phyloP scores from a whole-genome alignment of 2,329 filamentous ascomycete genomes.

The Falciphora oryzae region DNA sequence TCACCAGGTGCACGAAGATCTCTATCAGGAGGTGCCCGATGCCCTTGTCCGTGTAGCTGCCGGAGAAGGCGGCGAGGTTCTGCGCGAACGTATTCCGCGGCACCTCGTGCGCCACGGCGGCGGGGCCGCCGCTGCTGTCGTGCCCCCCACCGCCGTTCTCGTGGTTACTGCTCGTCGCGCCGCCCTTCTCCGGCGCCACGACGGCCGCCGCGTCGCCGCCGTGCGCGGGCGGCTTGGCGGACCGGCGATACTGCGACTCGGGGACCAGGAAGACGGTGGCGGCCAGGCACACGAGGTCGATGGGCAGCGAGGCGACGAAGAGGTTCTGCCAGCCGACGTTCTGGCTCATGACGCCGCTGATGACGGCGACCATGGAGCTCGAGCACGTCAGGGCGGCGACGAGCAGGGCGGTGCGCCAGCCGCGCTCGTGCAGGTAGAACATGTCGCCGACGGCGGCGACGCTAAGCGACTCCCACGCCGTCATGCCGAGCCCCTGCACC shows the following conservation, averaged over 20 bases:
- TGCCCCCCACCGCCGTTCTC: too few relatives aligned
- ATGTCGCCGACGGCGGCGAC: conserved; percentile 27
- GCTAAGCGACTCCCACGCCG: conserved; percentile 27
- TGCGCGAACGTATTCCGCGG: conserved; percentile 10
- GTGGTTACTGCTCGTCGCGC: too few relatives aligned
- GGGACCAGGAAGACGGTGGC: conserved; percentile 23
- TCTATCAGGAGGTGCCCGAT: conserved; percentile 15
- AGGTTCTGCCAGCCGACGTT: conserved; percentile 23
- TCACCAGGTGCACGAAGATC: conserved; percentile 16
- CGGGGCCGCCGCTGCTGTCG: too few relatives aligned
- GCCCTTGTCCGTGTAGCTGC: conserved; percentile 13
- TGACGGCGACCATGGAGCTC: conserved; percentile 23
- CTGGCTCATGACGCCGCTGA: conserved; percentile 23
- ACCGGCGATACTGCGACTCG: conserved; percentile 19
- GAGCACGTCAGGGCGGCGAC: conserved; percentile 26
- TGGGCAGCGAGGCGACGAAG: conserved; percentile 24
- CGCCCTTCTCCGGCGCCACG: too few relatives aligned
- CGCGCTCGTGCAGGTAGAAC: conserved; percentile 27
- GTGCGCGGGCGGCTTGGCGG: too few relatives aligned
- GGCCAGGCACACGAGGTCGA: conserved; percentile 21
- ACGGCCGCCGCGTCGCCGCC: too few relatives aligned
- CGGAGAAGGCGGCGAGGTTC: conserved; percentile 9
- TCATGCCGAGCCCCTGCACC: conserved; percentile 26
- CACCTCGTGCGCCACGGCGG: not conserved
- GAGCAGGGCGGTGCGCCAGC: conserved; percentile 23